Conservation (phyloP, 371 early-diverging fungal species). For the Mortierella sp. region DNA sequence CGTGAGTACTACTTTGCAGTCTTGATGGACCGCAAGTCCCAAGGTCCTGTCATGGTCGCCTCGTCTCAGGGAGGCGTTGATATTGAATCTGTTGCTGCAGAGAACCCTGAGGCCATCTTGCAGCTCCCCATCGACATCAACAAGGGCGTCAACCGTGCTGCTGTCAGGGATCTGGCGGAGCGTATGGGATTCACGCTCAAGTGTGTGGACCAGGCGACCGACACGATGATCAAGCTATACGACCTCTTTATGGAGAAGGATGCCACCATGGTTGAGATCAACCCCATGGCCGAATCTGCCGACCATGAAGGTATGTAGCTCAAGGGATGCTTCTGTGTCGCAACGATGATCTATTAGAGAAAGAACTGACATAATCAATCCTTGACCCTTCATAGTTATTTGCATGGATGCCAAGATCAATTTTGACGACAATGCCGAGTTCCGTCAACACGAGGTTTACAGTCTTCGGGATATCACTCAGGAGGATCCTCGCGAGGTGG, state of each 20-base stretch:
- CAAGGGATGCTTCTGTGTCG: too few species aligned
- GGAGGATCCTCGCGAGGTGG: slow-evolving; percentile 98
- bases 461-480: slow-evolving; percentile 91
- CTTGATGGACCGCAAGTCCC: slow-evolving; percentile 94
- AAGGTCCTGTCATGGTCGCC: slow-evolving; percentile 96
- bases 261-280: slow-evolving; percentile 98
- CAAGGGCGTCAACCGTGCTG: slow-evolving; percentile 69
- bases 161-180: slow-evolving; percentile 78
- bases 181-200: slow-evolving; percentile 91
- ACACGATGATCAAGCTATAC: slow-evolving; percentile 93
- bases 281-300: slow-evolving; percentile 94
- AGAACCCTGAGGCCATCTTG: slow-evolving; percentile 94
- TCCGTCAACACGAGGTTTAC: slow-evolving; percentile 94
- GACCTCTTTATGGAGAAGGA: slow-evolving; percentile 96
- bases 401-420: slow-evolving; percentile 96
- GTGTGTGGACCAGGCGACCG: slow-evolving; percentile 86
- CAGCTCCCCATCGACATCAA: slow-evolving; percentile 86
- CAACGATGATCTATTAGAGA: too few species aligned
- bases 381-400: slow-evolving; percentile 63
- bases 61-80: slow-evolving; percentile 98
- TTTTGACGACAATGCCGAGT: slow-evolving; percentile 99
- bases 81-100: slow-evolving; percentile 95
- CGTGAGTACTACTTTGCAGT: slow-evolving; percentile 99
- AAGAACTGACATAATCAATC: background rate
- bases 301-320: slow-evolving; percentile 85